Evolutionary conservation across 768 basidiomycete genomes (phyloP).

Genomic region (Thelephora ganbajun): DNA sequence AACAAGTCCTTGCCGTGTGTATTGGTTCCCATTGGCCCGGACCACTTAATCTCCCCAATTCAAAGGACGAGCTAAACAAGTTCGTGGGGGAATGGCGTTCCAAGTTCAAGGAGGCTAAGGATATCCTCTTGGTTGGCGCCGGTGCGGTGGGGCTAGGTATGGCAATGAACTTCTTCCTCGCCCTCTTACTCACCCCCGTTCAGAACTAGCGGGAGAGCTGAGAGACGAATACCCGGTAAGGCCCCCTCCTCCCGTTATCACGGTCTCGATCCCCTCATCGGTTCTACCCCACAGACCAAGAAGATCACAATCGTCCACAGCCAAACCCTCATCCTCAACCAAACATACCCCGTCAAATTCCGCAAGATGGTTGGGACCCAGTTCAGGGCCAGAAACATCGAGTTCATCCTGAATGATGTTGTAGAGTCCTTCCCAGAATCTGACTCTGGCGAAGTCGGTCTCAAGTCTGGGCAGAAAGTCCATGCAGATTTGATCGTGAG

Average conservation of each 20-base stretch:
- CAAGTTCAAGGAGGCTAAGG: constrained; percentile 9
- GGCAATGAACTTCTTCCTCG: constrained; percentile 24
- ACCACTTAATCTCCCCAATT: constrained; percentile 29
- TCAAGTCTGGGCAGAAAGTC: constrained; percentile 34
- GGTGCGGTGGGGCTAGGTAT: constrained; percentile 21
- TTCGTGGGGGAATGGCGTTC: constrained; percentile 7
- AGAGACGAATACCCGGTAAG: constrained; percentile 26
- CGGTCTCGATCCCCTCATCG: background rate
- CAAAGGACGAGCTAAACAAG: constrained; percentile 12
- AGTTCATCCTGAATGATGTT: constrained; percentile 36
- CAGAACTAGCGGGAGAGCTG: constrained; percentile 33
- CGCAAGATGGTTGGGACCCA: constrained; percentile 31
- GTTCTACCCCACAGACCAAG: constrained; percentile 12
- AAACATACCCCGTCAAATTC: constrained; percentile 38
- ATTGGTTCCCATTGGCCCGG: constrained; percentile 44
- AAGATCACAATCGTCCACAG: constrained; percentile 54
- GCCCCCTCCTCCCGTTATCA: background rate
- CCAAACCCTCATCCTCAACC: constrained; percentile 37
- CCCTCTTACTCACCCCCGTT: constrained; percentile 1
- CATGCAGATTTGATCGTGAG: constrained; percentile 45
- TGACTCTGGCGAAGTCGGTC: constrained; percentile 26
- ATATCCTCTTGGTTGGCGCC: constrained; percentile 13
- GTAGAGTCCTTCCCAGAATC: constrained; percentile 31
- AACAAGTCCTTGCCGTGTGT: constrained; percentile 35
- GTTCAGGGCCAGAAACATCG: constrained; percentile 29